Evolutionary conservation across 2,329 filamentous ascomycete genomes (phyloP), one percentile per base, ranked within the genome.

Genomic region (Acarospora socialis): DNA sequence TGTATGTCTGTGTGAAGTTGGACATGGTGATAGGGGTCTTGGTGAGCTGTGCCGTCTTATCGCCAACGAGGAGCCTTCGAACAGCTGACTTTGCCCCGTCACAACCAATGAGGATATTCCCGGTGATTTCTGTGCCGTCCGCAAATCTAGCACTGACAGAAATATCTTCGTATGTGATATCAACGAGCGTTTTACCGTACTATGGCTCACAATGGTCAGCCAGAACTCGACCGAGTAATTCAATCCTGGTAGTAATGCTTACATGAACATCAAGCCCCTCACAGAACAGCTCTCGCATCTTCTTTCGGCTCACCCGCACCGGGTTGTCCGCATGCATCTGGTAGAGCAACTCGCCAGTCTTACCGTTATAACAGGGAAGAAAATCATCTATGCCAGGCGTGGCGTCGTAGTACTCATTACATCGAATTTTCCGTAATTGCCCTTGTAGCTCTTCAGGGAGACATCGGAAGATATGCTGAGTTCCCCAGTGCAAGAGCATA

Each of bases 401-500:
- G 31, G 51, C 59, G 0, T 44, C 36, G 4, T 57, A 34, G 30
- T 50, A 20, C 2, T 51, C 54, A 36, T 59, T 59, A 41, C 50
- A 55, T 12, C 54, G 36, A 12, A 51, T 50, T 20, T 43, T 30
- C 6, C 46, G 37, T 4, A 60, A 35, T 12, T 44, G 43, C 4
- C 40, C 41, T 14, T 50, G 36, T 7, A 58, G 40, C 4, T 48
- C 41, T 4, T 47, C 34, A 2, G 57, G 54, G 2, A 60, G 44
- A 28, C 59, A 40, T 26, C 51, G 41, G 24, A 33, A 39, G 29
- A 61, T 47, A 4, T 46, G 42, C 1, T 53, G 48, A 43, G 57
- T 48, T 8, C 50, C 56, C 57, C 57, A 61, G 38, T 57, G 55
- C 14, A 59, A 39, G 7, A 55, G 44, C 19, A 59, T 55, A 33